Conservation (phyloP, 1,139 yeast species). For the Blastobotrys indianensis region DNA sequence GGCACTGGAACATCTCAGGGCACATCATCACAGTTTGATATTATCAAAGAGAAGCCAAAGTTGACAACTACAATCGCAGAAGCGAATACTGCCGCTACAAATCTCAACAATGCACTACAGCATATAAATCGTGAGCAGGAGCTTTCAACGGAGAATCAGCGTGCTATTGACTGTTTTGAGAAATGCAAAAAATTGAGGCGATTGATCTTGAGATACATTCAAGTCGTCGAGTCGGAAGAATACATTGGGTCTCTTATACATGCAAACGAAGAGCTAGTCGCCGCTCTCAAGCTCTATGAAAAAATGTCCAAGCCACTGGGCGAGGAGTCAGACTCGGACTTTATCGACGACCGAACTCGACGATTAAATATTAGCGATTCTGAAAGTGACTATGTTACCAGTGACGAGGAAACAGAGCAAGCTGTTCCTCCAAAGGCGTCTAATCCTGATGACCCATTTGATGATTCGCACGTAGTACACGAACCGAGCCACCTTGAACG, state of each 20-base stretch:
- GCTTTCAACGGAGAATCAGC: slow-evolving; percentile 57
- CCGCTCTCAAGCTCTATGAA: slow-evolving; percentile 65
- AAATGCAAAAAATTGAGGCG: slow-evolving; percentile 73
- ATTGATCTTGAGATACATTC: slow-evolving; percentile 72
- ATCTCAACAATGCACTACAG: slow-evolving; percentile 59
- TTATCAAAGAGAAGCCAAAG: slow-evolving; percentile 66
- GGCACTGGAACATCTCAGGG: too few relatives aligned
- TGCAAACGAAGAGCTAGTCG: slow-evolving; percentile 85
- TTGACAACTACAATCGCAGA: slow-evolving; percentile 67
- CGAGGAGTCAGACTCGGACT: slow-evolving; percentile 40
- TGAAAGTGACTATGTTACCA: slow-evolving; percentile 27
- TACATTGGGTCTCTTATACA: slow-evolving; percentile 77
- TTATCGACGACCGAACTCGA: slow-evolving; percentile 23
- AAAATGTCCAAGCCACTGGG: slow-evolving; percentile 46
- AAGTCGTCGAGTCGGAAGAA: slow-evolving; percentile 73
- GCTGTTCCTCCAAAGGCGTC: slow-evolving; percentile 12
- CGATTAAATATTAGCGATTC: slow-evolving; percentile 30
- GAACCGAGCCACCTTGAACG: background rate
- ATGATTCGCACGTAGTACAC: slow-evolving; percentile 45
- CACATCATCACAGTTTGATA: slow-evolving; percentile 38
- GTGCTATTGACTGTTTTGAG: slow-evolving; percentile 57
- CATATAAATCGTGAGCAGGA: slow-evolving; percentile 45
- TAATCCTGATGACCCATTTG: slow-evolving; percentile 56
- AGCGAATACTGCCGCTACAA: slow-evolving; percentile 67
- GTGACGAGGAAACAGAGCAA: slow-evolving; percentile 17